Percentiles rank a stretch among this genome's conserved stretches.
These are phyloP conservation scores for Wickerhamomyces bisporus DNA, from an alignment of 805 yeast species.

Conservation along the genomic window DNA sequence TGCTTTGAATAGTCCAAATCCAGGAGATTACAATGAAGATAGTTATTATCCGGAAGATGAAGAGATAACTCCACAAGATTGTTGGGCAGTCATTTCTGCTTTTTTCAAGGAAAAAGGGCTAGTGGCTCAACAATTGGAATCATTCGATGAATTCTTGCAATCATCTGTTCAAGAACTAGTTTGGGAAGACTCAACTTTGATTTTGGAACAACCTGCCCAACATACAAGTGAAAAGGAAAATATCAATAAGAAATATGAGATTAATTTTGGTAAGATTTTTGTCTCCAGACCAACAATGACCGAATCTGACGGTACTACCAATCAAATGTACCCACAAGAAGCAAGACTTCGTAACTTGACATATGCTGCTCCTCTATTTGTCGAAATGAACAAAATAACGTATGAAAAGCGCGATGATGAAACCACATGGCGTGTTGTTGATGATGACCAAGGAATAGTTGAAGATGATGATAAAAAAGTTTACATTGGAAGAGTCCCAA, in stretches of 20 bases:
- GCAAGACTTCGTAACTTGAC: constrained; percentile 95
- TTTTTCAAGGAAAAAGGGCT: constrained; percentile 95
- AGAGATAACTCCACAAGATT: constrained; percentile 92
- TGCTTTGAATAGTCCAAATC: constrained; percentile 57
- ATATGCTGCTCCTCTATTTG: constrained; percentile 92
- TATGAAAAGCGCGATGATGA: constrained; percentile 78
- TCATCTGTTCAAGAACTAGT: constrained; percentile 95
- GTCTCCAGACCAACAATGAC: constrained; percentile 97
- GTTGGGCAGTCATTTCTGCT: constrained; percentile 97
- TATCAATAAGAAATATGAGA: constrained; percentile 88
- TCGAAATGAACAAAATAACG: constrained; percentile 90
- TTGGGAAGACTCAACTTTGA: constrained; percentile 89
- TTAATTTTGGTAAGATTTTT: constrained; percentile 95
- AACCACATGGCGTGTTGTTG: constrained; percentile 53
- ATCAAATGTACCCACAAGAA: constrained; percentile 96
- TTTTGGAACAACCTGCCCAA: constrained; percentile 97
- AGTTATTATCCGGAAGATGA: constrained; percentile 53
- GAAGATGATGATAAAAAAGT: constrained; percentile 77
- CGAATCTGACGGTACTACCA: constrained; percentile 99
- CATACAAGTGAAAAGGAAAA: constrained; percentile 89
- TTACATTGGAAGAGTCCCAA: constrained; percentile 94
- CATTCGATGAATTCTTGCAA: constrained; percentile 96
- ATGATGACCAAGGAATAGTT: constrained; percentile 49
- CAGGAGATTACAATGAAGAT: constrained; percentile 37
- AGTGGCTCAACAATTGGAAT: constrained; percentile 96